Percentiles rank a stretch among this genome's conserved stretches.
Evolutionary conservation across 75 land plant genomes (phyloP).

Genomic region (Picea glauca): DNA sequence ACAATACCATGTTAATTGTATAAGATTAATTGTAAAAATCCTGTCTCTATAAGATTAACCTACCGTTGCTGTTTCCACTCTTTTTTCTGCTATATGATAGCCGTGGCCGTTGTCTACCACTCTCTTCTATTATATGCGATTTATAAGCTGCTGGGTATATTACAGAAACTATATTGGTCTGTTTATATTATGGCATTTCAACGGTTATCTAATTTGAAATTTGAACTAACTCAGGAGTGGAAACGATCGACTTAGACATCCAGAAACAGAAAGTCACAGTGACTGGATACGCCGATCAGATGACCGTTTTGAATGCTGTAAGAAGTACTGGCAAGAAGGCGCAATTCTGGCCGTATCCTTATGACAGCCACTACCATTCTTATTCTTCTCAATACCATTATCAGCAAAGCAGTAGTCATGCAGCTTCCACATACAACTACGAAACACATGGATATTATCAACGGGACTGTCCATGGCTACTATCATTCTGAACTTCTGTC

Average conservation of each 20-base stretch:
- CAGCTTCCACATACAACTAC: conserved; percentile 1
- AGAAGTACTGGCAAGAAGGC: conserved; percentile 26
- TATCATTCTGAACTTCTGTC: neutral
- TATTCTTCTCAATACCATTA: neutral
- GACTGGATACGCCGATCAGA: conserved; percentile 14
- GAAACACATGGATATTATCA: neutral
- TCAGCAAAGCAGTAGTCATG: neutral
- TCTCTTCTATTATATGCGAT: no score
- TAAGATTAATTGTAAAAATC: no score
- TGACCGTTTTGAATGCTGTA: conserved; percentile 19
- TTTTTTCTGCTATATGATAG: no score
- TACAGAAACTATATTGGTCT: neutral
- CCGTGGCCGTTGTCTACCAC: no score
- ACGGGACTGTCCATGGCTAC: neutral
- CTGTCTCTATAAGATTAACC: no score
- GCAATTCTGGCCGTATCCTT: conserved; percentile 25
- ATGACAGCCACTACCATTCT: neutral
- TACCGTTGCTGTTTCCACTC: no score
- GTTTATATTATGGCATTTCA: neutral
- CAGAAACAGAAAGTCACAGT: conserved; percentile 30
- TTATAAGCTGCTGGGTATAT: no score
- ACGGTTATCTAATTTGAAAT: neutral
- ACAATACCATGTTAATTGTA: no score
- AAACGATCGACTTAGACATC: conserved; percentile 13
- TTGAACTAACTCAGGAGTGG: conserved; percentile 18